Evolutionary conservation across 768 basidiomycete genomes (phyloP), one percentile per base, ranked within the genome.

Genomic region (Boletus rubroflammeus): DNA sequence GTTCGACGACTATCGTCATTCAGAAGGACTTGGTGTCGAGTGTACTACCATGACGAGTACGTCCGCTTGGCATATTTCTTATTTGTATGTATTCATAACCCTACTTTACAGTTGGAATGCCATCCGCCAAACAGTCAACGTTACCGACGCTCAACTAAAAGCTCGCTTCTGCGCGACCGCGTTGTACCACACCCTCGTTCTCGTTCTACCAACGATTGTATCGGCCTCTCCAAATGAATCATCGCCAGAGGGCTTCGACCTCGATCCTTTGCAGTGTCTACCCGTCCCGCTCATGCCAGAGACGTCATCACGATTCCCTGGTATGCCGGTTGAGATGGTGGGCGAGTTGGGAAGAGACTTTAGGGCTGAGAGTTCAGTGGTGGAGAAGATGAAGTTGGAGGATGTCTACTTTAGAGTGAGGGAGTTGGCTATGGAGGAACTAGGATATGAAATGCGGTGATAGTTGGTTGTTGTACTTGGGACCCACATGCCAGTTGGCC

Each of bases 31-130:
- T 98, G 95, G 95, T 81, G 95, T 34, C 78, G 95, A 29, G 81
- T 96, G 43, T 96, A 90, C 66, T 78, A 88, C 48, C 86, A 91
- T 47, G 93, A 98, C 67, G 83, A 97, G 94, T 96, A 69, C 56
- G 86, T 77, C 46, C 55, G 49, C 43, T 47, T 25, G 0, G 14
- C 17, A 8, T 42, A 19, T 6, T 23, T 31, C 23, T 35, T 23
- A 13, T 32, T 31, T 1, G 35, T 19, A 42, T 55, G n/a, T 34
- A 31, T 11, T 45, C 28, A 55, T 40, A 29, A 51, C 2, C 34
- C n/a, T 36, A 42, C 36, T 51, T 21, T 48, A 40, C 55, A 95
- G 93, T 67, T 98, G 94, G 93, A 73, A 83, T 47, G 67, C 72
- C 9, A 85, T 98, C 42, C 80, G 84, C 19, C 81, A 83, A 64